Conservation (phyloP, 163 green algal genomes). For the Volvox carteri region DNA sequence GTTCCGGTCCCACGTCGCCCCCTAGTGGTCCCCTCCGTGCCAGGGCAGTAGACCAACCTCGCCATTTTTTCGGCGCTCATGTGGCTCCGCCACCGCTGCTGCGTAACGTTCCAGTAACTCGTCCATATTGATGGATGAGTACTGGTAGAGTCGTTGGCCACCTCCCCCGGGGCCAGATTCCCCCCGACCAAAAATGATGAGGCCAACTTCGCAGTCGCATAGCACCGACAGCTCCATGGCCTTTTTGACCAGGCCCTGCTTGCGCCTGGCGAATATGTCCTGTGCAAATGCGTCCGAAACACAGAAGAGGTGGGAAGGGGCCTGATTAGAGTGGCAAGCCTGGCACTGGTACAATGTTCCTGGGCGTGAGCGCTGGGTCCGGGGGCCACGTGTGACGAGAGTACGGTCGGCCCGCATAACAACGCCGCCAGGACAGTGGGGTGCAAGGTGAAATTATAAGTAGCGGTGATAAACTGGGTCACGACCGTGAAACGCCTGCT, state of each 20-base stretch:
- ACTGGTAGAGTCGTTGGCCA: constrained; percentile 79
- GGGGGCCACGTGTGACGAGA: too few species aligned
- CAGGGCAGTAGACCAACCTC: constrained; percentile 38
- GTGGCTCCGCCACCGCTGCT: constrained; percentile 63
- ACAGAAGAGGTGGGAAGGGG: too few species aligned
- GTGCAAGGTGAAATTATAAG: too few species aligned
- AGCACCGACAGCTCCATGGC: constrained; percentile 90
- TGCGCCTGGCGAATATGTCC: constrained; percentile 85
- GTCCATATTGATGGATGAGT: constrained; percentile 77
- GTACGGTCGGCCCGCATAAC: too few species aligned
- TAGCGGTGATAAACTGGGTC: too few species aligned
- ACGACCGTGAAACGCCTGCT: neutral
- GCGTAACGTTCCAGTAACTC: constrained; percentile 77
- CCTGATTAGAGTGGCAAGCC: too few species aligned
- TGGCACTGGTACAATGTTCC: too few species aligned
- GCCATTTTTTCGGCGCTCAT: constrained; percentile 76
- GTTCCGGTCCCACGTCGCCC: too few species aligned
- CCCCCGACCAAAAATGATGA: constrained; percentile 71
- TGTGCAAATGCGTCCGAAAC: constrained; percentile 59
- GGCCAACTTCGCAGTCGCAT: constrained; percentile 85
- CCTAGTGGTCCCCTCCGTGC: too few species aligned
- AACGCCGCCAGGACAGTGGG: too few species aligned
- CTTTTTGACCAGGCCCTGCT: constrained; percentile 87
- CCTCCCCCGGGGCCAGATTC: neutral
- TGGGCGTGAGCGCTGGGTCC: too few species aligned